Base-by-base conservation (phyloP, 139 green algal species). In the Limnomonas spitsbergensis region DNA sequence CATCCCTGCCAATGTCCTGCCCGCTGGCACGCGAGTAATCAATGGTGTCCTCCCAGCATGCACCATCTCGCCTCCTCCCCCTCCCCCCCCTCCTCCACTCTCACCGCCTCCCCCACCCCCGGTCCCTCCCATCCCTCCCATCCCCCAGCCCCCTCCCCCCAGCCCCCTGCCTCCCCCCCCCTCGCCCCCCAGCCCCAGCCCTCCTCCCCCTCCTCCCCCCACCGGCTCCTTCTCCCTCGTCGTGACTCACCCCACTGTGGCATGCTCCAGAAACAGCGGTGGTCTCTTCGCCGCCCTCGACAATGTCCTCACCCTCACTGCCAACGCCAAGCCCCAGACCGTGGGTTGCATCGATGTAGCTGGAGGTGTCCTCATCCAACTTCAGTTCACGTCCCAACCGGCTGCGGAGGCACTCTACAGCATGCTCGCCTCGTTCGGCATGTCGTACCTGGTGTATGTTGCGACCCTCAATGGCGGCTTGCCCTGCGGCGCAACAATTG, bases 61-160 rank as follows among this genome's bases (percentile, higher is more conserved):
- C 29, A 39, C 61, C 26, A 72, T 72, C 61, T 72, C 61, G 7
- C 61, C 61, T 20, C 61, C 61, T 36, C 61, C 61, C 26, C 61
- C 61, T 72, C 61, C 61, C 29, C 61, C 61, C 9, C 47, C 47
- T 29, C 47, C 47, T 20, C 47, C 47, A 61, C 14, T 61, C 47
- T 61, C 47, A 7, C 61, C 29, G 9, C 61, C 61, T 24, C 61
- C 61, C 61, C 61, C 29, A 7, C 61, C 61, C 29, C 61, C 29
- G 9, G 7, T 34, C 27, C 61, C 61, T 24, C 61, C 61, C 9
- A 34, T 20, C 61, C 27, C 61, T 37, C 61, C 61, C 24, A 7
- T 37, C 61, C 61, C 27, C 29, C 61, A 34, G 27, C 27, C 29
- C 7, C 61, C 61, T 37, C 61, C 61, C 24, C 61, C 61, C 61